Base-by-base conservation (phyloP, 2,329 filamentous ascomycete species). In the Alternaria longipes region DNA sequence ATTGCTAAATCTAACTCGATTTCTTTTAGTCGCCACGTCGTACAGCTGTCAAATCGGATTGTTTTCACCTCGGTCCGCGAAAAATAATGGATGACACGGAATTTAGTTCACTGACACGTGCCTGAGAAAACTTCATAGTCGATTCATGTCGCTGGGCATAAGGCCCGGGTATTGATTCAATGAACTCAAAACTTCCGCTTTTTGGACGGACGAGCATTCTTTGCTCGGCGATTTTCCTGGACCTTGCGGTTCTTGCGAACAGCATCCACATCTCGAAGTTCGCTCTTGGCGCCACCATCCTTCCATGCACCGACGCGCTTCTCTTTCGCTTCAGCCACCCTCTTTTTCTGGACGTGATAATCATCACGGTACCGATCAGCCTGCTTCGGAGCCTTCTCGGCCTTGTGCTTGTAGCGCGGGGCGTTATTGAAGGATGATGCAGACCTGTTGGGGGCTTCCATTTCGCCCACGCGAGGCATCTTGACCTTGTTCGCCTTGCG, bases 351-450 rank as follows among this genome's bases (percentile, higher is more conserved):
- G 76, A 89, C 89, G 67, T 96, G 85, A 81, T 92, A 99, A 81
- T 99, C 94, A 78, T 94, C 93, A 63, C 95, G 87, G 80, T 87
- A 94, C 81, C 91, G 94, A 83, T 99, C 95, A 8, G 95, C 93
- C 71, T 92, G 89, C 85, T 97, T 98, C 65, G 96, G 95, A 58
- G 93, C 93, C 81, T 87, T 89, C 77, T 95, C 90, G 79, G 90
- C 87, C 81, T 91, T 94, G 82, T 99, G 95, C 83, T 91, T 92
- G 84, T 91, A 97, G 64, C 89, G 85, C 57, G 83, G 86, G 20
- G 78, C 79, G 56, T 76, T 67, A 45, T 68, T 69, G 60, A 67
- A 79, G 60, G 63, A 63, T 53, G 63, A 61, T 45, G 65, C 71
- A 59, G 63, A 56, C 49, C 67, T 61, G 41, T 64, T 69, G 49